Base-by-base conservation (phyloP, 2,329 filamentous ascomycete genomes). In the Huntiella omanensis region DNA sequence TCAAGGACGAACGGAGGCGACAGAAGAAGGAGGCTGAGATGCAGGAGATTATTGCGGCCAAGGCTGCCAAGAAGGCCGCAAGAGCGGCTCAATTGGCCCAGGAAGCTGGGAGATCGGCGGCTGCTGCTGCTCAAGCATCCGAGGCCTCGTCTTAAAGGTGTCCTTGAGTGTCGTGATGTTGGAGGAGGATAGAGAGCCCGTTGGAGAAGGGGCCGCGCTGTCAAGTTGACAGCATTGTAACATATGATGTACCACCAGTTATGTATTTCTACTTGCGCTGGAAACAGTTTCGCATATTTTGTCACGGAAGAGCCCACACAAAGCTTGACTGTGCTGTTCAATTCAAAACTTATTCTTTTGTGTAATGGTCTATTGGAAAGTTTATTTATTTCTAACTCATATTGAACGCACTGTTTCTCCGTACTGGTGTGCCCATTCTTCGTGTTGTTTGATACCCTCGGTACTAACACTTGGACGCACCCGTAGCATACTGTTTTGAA, bases 391-490 rank as follows among this genome's bases (percentile, higher is more conserved):
- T 28, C 22, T 10, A 36, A 13, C 12, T 33, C 34, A 33, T 3
- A 11, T 11, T 60, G 63, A 93, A 15, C 85, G 85, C 33, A 86
- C 88, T 36, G 88, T 68, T 62, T 98, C 91, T 40, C 91, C 91
- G 68, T 91, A 98, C 59, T 93, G 81, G 58, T 62, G 77, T 2
- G 91, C 86, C 91, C 91, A 98, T 52, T 92, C 81, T 61, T 96
- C 91, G 59, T 92, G 95, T 57, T 86, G 74, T 58, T 84, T 81
- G 35, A 98, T 62, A 0, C 91, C 86, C 45, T 83, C 69, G 58
- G 79, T 82, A 57, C 83, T 85, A 3, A 98, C 88, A 60, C 84
- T 93, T 0, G 91, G 88, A 40, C 88, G 70, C 52, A 98, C 96
- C 12, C 78, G 92, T 36, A 68, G 65, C 50, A 98, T 64, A 62